Conservation (phyloP, 1,284 basidiomycete genomes). For the Mycosarcoma maydis region DNA sequence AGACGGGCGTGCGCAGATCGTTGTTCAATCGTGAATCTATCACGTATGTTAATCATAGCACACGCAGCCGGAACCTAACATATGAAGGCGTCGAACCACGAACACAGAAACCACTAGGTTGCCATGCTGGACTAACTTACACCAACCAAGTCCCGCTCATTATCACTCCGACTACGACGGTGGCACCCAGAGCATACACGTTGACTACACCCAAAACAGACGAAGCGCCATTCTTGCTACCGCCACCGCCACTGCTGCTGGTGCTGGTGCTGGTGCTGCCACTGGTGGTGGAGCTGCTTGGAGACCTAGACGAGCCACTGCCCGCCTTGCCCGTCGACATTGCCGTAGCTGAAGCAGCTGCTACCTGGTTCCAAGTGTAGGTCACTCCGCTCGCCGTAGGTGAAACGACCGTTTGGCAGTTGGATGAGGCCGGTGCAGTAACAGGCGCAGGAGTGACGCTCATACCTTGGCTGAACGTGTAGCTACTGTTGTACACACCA, state of each 20-base stretch:
- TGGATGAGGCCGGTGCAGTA: constrained; percentile 51
- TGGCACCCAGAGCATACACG: constrained; percentile 13
- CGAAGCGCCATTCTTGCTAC: constrained; percentile 25
- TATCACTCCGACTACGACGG: constrained; percentile 14
- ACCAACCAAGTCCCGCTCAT: constrained; percentile 20
- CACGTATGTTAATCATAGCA: no score
- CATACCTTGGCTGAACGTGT: constrained; percentile 58
- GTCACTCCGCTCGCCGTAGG: constrained; percentile 56
- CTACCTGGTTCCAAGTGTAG: constrained; percentile 54
- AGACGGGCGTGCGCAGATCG: no score
- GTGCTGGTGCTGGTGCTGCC: constrained; percentile 5
- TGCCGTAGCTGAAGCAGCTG: constrained; percentile 15
- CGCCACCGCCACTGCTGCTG: constrained; percentile 1
- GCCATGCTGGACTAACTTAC: no score
- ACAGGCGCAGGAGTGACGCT: constrained; percentile 48
- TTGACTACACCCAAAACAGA: constrained; percentile 5
- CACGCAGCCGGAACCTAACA: no score
- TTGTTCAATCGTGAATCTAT: no score
- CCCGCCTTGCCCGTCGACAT: constrained; percentile 5
- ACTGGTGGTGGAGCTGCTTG: constrained; percentile 2
- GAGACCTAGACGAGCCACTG: constrained; percentile 4
- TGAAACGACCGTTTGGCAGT: constrained; percentile 45
- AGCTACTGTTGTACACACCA: constrained; percentile 54
- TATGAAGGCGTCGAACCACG: no score
- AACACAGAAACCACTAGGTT: no score